These are phyloP conservation scores for Terfezia claveryi DNA, from an alignment of 495 filamentous ascomycete genomes.

Conservation along the genomic window DNA sequence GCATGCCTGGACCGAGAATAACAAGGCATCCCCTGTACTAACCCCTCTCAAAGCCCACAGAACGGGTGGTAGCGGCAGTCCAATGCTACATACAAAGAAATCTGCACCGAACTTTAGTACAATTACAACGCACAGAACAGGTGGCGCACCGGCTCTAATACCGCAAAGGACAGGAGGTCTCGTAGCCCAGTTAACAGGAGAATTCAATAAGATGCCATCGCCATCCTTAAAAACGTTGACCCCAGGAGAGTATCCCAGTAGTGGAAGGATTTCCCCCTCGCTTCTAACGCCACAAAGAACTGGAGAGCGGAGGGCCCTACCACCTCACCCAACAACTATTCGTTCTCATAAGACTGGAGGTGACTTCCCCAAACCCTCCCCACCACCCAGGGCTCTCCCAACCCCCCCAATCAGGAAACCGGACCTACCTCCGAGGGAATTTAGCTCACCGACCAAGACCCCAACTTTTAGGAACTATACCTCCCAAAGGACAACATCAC, in stretches of 20 bases:
- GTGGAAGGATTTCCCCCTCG: conserved; percentile 2
- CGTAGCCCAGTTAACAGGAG: neutral
- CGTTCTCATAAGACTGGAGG: conserved; percentile 1
- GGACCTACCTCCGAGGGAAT: neutral
- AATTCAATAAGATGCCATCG: neutral
- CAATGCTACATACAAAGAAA: too few relatives aligned
- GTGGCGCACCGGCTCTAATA: neutral
- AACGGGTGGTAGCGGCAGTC: conserved; percentile 17
- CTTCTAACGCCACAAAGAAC: conserved; percentile 16
- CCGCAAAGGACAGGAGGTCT: neutral
- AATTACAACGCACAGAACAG: neutral
- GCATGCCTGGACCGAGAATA: neutral
- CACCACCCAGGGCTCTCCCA: conserved; percentile 18
- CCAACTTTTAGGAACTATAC: neutral
- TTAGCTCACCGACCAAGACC: neutral
- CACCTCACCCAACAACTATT: conserved; percentile 2
- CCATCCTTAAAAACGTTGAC: neutral
- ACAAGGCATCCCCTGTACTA: neutral
- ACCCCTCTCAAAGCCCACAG: conserved; percentile 19
- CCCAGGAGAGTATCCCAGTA: neutral
- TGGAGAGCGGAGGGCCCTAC: neutral
- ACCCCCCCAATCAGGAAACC: conserved; percentile 5
- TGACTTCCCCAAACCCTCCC: conserved; percentile 14
- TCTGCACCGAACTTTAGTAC: neutral
- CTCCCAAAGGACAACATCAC: neutral